Conservation (phyloP, 169 alveolate species). For the Plasmodium gallinaceum region DNA sequence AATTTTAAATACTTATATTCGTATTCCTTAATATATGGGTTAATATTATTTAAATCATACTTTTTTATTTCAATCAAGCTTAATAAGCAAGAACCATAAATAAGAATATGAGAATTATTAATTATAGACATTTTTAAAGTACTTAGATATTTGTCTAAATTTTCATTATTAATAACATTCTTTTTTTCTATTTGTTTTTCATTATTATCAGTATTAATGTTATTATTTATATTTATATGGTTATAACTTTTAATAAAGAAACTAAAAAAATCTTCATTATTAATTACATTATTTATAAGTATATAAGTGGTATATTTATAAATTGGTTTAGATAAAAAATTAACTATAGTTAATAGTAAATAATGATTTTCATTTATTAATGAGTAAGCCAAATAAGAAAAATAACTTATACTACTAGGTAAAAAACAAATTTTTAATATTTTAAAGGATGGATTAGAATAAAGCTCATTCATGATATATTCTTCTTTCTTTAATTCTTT, state of each 20-base stretch:
- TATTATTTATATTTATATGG: neutral
- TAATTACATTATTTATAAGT: conserved; percentile 15
- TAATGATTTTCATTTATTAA: conserved; percentile 27
- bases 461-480: conserved; percentile 15
- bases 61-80: conserved; percentile 29
- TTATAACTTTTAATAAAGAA: conserved; percentile 8
- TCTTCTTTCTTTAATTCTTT: conserved; percentile 31
- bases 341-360: conserved; percentile 32
- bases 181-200: neutral
- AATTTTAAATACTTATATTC: conserved; percentile 31
- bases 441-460: conserved; percentile 42
- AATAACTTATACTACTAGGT: conserved; percentile 29
- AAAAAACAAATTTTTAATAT: conserved; percentile 29
- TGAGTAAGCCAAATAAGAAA: conserved; percentile 25
- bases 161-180: neutral
- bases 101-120: conserved; percentile 33
- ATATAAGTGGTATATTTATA: conserved; percentile 38
- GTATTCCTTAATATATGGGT: conserved; percentile 20
- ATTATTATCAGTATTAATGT: neutral
- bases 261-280: conserved; percentile 21
- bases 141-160: conserved; percentile 32
- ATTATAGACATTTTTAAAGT: conserved; percentile 36
- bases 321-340: conserved; percentile 36
- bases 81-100: conserved; percentile 49
- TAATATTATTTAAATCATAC: conserved; percentile 2